Evolutionary conservation across 2,329 filamentous ascomycete species (phyloP).

Genomic region (Aspergillus terreus): DNA sequence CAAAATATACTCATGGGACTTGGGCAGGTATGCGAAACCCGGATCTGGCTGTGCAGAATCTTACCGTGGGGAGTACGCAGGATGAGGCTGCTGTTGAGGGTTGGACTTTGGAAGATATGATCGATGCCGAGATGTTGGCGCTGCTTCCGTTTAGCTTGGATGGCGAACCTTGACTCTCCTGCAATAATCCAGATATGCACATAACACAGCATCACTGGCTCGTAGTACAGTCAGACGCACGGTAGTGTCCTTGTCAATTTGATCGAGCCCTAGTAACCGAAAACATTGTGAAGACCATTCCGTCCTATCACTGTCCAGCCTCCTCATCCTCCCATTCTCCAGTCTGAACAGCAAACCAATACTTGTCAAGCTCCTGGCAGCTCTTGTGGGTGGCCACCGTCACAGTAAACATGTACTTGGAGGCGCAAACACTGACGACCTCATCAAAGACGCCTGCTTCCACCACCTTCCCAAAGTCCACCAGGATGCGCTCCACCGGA

Average conservation of each 20-base stretch:
- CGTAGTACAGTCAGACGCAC: too few relatives aligned
- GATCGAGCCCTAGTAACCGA: too few relatives aligned
- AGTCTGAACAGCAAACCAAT: not conserved
- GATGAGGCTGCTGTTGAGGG: not conserved
- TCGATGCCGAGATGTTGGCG: not conserved
- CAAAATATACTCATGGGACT: not conserved
- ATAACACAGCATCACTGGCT: too few relatives aligned
- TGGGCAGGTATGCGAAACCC: not conserved
- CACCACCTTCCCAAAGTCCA: not conserved
- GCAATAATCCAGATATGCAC: too few relatives aligned
- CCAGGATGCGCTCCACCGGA: not conserved
- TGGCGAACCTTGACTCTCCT: not conserved
- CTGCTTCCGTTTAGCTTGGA: not conserved
- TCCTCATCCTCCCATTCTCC: not conserved
- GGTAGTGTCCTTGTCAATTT: too few relatives aligned
- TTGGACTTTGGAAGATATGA: constrained; percentile 1
- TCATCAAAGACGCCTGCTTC: not conserved
- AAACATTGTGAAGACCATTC: too few relatives aligned
- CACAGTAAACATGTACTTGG: not conserved
- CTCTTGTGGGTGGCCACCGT: not conserved
- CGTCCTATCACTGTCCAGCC: not conserved
- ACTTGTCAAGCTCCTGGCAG: not conserved
- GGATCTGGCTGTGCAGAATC: not conserved
- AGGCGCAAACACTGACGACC: not conserved
- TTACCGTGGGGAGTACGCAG: not conserved